A percentile compares a stretch with the other conserved stretches of the same genome.
Evolutionary conservation across 139 green algal genomes (phyloP).

Genomic region (Pedinophyceae sp.): DNA sequence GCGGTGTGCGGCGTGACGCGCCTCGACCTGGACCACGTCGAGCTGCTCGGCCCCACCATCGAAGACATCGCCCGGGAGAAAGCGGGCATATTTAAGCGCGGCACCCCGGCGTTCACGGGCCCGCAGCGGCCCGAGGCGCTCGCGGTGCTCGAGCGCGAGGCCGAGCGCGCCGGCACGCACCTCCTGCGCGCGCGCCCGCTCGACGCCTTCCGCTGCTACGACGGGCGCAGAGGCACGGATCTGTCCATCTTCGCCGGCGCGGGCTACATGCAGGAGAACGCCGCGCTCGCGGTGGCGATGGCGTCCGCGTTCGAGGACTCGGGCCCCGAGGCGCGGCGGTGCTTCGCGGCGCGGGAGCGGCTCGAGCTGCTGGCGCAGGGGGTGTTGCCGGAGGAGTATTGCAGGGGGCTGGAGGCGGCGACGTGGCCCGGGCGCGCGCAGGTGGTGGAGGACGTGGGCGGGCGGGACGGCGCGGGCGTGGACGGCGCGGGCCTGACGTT

Average conservation of each 20-base stretch:
- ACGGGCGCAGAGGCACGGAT: not conserved
- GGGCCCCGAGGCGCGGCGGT: conserved; percentile 1
- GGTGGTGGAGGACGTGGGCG: conserved; percentile 21
- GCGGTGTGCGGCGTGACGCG: conserved; percentile 60
- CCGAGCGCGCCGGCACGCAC: not conserved
- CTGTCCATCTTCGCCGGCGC: not conserved
- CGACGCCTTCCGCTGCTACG: not conserved
- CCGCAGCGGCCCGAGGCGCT: conserved; percentile 67
- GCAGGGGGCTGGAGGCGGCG: conserved; percentile 30
- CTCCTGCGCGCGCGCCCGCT: not conserved
- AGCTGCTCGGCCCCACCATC: conserved; percentile 51
- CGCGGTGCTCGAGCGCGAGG: conserved; percentile 23
- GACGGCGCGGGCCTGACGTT: conserved; percentile 37
- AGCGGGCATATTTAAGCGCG: conserved; percentile 76
- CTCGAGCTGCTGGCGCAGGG: conserved; percentile 9
- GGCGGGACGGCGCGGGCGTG: not conserved
- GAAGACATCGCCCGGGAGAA: conserved; percentile 86
- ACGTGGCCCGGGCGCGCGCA: conserved; percentile 63
- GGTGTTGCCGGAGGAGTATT: conserved; percentile 28
- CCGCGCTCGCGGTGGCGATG: conserved; percentile 59
- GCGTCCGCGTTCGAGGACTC: conserved; percentile 46
- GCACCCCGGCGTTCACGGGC: conserved; percentile 49
- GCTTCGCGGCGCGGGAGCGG: conserved; percentile 7
- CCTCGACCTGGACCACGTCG: conserved; percentile 91
- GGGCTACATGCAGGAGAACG: not conserved